Evolutionary conservation across 2,329 filamentous ascomycete genomes (phyloP).

Genomic region (Epichloe hybrida): DNA sequence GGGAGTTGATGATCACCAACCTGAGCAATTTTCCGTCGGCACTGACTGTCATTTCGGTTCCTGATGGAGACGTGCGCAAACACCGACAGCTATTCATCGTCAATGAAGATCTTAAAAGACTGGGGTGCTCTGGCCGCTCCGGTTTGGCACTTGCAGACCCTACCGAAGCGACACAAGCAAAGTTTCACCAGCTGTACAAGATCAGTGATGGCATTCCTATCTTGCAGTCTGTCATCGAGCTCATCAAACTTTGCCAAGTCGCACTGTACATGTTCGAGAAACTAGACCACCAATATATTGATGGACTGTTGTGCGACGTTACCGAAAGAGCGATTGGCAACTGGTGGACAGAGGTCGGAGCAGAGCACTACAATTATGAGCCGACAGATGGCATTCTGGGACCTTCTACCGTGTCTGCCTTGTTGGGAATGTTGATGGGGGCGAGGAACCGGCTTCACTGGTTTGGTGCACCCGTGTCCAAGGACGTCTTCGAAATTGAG

Average conservation of each 20-base stretch:
- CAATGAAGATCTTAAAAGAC: constrained; percentile 83
- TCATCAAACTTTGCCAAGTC: constrained; percentile 83
- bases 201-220: constrained; percentile 73
- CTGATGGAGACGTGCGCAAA: constrained; percentile 69
- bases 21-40: constrained; percentile 84
- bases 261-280: constrained; percentile 81
- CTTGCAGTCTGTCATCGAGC: constrained; percentile 66
- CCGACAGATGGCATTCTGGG: constrained; percentile 87
- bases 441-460: constrained; percentile 81
- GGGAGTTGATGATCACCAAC: constrained; percentile 87
- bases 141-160: constrained; percentile 71
- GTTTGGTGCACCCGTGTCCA: constrained; percentile 68
- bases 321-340: constrained; percentile 82
- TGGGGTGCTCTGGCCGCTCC: constrained; percentile 83
- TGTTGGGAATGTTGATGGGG: constrained; percentile 80
- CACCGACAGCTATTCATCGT: constrained; percentile 79
- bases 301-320: constrained; percentile 83
- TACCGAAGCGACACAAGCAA: constrained; percentile 69
- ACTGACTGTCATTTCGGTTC: constrained; percentile 80
- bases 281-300: constrained; percentile 75
- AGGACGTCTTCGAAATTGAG: constrained; percentile 82
- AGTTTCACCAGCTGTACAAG: constrained; percentile 83
- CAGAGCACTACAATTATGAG: constrained; percentile 83
- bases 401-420: constrained; percentile 76
- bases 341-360: constrained; percentile 93